Evolutionary conservation across 2,329 filamentous ascomycete species (phyloP).

Genomic region (Rutstroemia sp.): DNA sequence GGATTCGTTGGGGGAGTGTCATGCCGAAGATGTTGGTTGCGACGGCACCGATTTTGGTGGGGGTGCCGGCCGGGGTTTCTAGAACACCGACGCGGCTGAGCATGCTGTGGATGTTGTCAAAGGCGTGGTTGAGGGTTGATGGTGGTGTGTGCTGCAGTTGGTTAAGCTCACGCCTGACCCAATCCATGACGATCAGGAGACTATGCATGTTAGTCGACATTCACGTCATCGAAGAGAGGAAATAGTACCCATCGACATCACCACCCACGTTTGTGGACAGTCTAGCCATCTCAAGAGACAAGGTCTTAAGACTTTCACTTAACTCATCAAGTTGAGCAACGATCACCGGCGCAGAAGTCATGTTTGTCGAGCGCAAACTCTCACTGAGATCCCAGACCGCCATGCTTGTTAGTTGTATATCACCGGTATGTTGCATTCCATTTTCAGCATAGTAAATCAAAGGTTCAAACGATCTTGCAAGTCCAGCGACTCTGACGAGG

Average conservation of each 20-base stretch:
- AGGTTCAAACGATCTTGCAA: slow-evolving; percentile 88
- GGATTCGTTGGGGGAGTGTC: slow-evolving; percentile 73
- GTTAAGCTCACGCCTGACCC: slow-evolving; percentile 79
- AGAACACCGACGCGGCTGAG: slow-evolving; percentile 58
- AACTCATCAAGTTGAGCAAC: slow-evolving; percentile 78
- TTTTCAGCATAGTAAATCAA: slow-evolving; percentile 93
- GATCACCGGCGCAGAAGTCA: slow-evolving; percentile 83
- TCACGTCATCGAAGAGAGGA: slow-evolving; percentile 3
- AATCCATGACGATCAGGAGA: slow-evolving; percentile 93
- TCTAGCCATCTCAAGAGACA: slow-evolving; percentile 78
- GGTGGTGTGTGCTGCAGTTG: slow-evolving; percentile 56
- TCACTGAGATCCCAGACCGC: slow-evolving; percentile 94
- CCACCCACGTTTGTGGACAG: slow-evolving; percentile 93
- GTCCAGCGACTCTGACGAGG: slow-evolving; percentile 80
- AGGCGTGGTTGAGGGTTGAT: slow-evolving; percentile 60
- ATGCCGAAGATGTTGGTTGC: slow-evolving; percentile 71
- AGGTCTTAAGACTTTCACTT: slow-evolving; percentile 74
- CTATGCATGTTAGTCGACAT: slow-evolving; percentile 34
- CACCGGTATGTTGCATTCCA: slow-evolving; percentile 76
- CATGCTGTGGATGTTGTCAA: slow-evolving; percentile 76
- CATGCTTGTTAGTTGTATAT: slow-evolving; percentile 83
- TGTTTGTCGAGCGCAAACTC: slow-evolving; percentile 80
- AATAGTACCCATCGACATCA: slow-evolving; percentile 70
- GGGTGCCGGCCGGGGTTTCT: slow-evolving; percentile 45
- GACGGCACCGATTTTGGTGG: slow-evolving; percentile 61